Base-by-base conservation (phyloP, 176 grass and related monocot species). In the Saccharum officinarum region DNA sequence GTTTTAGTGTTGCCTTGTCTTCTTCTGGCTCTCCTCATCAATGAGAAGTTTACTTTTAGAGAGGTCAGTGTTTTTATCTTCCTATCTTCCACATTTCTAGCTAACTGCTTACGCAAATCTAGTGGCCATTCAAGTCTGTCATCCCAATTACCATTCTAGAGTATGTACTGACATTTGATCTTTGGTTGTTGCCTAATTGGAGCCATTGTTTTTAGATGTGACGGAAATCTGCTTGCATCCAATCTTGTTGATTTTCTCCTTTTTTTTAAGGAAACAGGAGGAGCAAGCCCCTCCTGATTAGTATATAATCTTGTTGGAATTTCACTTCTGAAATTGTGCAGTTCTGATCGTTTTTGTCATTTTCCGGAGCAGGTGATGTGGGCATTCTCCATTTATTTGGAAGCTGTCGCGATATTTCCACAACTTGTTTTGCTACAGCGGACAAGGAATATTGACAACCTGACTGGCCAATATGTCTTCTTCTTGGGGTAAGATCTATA, bases 381-480 rank as follows among this genome's bases (percentile, higher is more conserved):
- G 93, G 83, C 97, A 82, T 99, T 99, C 88, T 99, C 92, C 55
- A 81, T 99, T 74, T 99, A 89, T 75, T 89, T 99, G 79, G 93
- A 99, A 88, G 92, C 97, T 46, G 92, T 99, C 15, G 97, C 97
- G 33, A 99, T 96, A 94, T 79, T 99, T 73, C 93, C 97, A 87
- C 97, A 99, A 67, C 87, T 99, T 68, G 93, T 99, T 44, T 72
- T 99, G 86, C 86, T 99, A 67, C 97, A 99, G 17, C 81, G 88
- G 77, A 96, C 97, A 16, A 95, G 92, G 42, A 99, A 99, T 82
- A 90, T 99, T 6, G 97, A 96, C 68, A 99, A 94, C 70, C 57
- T 99, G 82, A 99, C 94, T 80, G 90, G 92, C 17, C 97, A 99
- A 96, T 99, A 99, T 80, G 92, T 99, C 86, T 99, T 99, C 69